Base-by-base conservation (phyloP, 202 grass and related monocot genomes). In the Setaria italica region DNA sequence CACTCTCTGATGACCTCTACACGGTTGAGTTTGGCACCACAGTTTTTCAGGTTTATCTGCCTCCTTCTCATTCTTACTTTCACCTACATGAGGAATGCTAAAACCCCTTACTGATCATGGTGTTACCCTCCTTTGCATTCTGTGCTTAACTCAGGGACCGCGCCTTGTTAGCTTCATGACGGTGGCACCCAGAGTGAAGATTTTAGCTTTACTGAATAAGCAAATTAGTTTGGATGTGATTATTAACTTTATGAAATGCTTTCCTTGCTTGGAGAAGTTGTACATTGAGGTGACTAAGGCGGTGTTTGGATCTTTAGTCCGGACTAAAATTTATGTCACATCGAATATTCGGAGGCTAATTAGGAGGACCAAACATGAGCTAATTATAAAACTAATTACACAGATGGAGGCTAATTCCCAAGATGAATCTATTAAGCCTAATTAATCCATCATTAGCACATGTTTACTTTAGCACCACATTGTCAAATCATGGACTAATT, bases 221-320 rank as follows among this genome's bases (percentile, higher is more conserved):
- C 35, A 60, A 5, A 30, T 30, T 14, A 43, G 41, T 75, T 9
- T 69, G 43, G 68, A 67, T 70, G 69, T 39, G 49, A 39, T 62
- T 70, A 47, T 79, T 13, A 49, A 49, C 41, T 70, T 83, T 17
- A 1, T 62, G 9, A 1, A 1, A 11, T 62, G n/a, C 10, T 62
- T 62, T 11, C 21, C 21, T 3, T 30, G 9, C 58, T 30, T 62
- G n/a, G 4, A 25, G 21, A 62, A 30, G 9, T 12, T 62, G 58
- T 62, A 29, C 77, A 70, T 88, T 71, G 1, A 69, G 80, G 86
- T 83, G 47, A 73, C 11, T 9, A 2, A 25, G 25, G 25, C 0
- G 25, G 25, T 25, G 25, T 25, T 25, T 25, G 25, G 25, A 25
- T 25, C 25, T 25, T 25, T 25, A 25, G 25, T 25, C 25, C 25